Conservation (phyloP, 306 rosid species). For the Bauhinia variegata region DNA sequence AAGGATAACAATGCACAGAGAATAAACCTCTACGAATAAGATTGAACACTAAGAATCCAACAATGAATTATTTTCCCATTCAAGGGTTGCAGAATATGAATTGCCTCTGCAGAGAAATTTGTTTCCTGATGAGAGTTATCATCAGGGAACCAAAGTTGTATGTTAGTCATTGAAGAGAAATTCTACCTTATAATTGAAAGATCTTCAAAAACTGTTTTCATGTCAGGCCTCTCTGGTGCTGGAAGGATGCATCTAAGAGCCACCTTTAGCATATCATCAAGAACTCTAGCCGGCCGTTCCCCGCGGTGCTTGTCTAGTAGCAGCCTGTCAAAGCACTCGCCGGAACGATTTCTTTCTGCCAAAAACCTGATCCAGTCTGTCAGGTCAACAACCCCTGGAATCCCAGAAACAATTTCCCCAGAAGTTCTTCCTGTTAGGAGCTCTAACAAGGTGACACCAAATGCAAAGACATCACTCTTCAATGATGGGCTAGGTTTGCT, state of each 20-base stretch:
- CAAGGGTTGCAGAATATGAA: constrained; percentile 43
- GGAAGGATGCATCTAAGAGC: constrained; percentile 75
- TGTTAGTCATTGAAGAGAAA: constrained; percentile 47
- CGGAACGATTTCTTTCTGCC: constrained; percentile 51
- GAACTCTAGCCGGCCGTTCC: constrained; percentile 32
- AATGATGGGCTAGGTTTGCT: constrained; percentile 73
- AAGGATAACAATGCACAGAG: too few relatives aligned
- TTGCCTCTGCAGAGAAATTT: constrained; percentile 40
- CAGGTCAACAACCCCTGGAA: constrained; percentile 60
- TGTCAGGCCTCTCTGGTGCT: constrained; percentile 80
- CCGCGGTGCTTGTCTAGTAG: constrained; percentile 43
- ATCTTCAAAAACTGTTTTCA: constrained; percentile 63
- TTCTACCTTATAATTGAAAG: constrained; percentile 56
- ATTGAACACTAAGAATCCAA: constrained; percentile 16
- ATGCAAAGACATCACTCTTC: constrained; percentile 81
- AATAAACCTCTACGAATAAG: neutral
- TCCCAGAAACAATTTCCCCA: constrained; percentile 63
- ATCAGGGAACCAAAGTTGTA: constrained; percentile 26
- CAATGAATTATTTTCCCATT: constrained; percentile 29
- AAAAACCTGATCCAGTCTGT: constrained; percentile 70
- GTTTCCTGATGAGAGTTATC: constrained; percentile 33
- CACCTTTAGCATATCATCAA: constrained; percentile 64
- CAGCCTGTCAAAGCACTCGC: constrained; percentile 64
- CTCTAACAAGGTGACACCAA: constrained; percentile 77
- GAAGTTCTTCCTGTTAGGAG: constrained; percentile 71